Percentiles rank a stretch among this genome's conserved stretches.
phyloP scores from a whole-genome alignment of 139 green algal species.

The Coccomyxa sp. region DNA sequence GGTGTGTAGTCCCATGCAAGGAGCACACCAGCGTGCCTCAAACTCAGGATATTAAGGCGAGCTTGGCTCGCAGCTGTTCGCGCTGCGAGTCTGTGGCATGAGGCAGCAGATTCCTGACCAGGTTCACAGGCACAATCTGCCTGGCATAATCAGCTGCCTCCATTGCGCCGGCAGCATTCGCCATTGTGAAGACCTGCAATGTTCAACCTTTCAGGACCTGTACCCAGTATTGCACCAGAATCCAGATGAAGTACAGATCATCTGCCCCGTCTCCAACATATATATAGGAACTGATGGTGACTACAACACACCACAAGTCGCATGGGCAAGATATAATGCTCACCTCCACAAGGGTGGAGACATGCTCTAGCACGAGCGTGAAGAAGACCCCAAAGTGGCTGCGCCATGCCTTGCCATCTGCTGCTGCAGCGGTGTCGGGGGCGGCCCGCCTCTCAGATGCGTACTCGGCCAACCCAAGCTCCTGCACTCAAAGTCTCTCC shows the following conservation, averaged over 20 bases:
- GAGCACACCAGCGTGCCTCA: too few relatives aligned
- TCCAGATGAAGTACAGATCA: too few relatives aligned
- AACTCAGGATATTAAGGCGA: not conserved
- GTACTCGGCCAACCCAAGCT: conserved; percentile 39
- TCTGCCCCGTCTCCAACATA: too few relatives aligned
- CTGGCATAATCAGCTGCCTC: conserved; percentile 21
- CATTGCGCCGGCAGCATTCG: conserved; percentile 13
- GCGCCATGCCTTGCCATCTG: conserved; percentile 18
- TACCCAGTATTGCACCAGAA: too few relatives aligned
- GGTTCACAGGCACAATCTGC: conserved; percentile 24
- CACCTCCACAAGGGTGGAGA: conserved; percentile 27
- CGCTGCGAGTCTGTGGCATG: conserved; percentile 27
- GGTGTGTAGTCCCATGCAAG: too few relatives aligned
- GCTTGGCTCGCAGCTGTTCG: conserved; percentile 11
- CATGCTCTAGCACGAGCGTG: conserved; percentile 25
- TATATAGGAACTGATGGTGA: too few relatives aligned
- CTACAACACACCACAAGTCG: too few relatives aligned
- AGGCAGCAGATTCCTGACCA: conserved; percentile 31
- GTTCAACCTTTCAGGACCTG: not conserved
- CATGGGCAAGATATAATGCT: not conserved
- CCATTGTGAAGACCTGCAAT: conserved; percentile 4
- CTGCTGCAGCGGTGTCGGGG: conserved; percentile 1
- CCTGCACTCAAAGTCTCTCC: not conserved
- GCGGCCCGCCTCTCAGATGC: not conserved
- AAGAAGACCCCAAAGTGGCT: conserved; percentile 19